Percentiles rank a stretch among this genome's conserved stretches.
Evolutionary conservation across 208 protist species (phyloP).

Genomic region (Crithidia acanthocephali): DNA sequence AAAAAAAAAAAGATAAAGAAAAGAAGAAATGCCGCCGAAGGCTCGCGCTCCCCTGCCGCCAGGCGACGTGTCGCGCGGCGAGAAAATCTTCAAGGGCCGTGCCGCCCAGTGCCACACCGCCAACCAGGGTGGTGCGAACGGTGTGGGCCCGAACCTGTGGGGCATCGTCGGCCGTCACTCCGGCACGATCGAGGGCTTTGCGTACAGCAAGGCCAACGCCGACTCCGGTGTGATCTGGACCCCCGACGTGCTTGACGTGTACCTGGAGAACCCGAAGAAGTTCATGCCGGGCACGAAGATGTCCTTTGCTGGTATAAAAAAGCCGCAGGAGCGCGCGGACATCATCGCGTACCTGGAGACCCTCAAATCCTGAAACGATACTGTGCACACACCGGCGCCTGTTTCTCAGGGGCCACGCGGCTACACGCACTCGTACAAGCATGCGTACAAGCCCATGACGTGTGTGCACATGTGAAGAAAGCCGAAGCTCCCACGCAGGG

Average conservation of each 20-base stretch:
- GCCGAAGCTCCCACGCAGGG: neutral
- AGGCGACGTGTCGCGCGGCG: conserved; percentile 80
- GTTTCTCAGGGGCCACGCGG: neutral
- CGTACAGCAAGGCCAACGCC: conserved; percentile 96
- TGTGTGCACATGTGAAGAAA: conserved; percentile 10
- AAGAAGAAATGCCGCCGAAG: conserved; percentile 43
- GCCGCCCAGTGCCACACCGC: conserved; percentile 95
- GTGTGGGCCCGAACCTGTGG: conserved; percentile 92
- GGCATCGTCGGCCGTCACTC: conserved; percentile 93
- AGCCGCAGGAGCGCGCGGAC: conserved; percentile 93
- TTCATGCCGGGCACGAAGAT: conserved; percentile 98
- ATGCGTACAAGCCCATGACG: conserved; percentile 6
- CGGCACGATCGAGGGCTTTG: conserved; percentile 92
- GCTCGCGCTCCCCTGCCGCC: conserved; percentile 65
- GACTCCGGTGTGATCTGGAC: conserved; percentile 93
- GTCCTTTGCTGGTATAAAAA: conserved; percentile 97
- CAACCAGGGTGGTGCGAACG: conserved; percentile 88
- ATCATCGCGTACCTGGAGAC: conserved; percentile 95
- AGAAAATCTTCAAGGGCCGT: conserved; percentile 95
- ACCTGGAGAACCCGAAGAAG: conserved; percentile 98
- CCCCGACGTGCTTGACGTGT: conserved; percentile 94
- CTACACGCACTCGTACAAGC: conserved; percentile 4
- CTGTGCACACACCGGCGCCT: neutral
- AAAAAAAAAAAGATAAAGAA: neutral
- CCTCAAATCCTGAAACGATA: conserved; percentile 34